A percentile compares a stretch with the other conserved stretches of the same genome.
Conservation (phyloP, 1,284 basidiomycete species). For the Bjerkandera adusta region DNA sequence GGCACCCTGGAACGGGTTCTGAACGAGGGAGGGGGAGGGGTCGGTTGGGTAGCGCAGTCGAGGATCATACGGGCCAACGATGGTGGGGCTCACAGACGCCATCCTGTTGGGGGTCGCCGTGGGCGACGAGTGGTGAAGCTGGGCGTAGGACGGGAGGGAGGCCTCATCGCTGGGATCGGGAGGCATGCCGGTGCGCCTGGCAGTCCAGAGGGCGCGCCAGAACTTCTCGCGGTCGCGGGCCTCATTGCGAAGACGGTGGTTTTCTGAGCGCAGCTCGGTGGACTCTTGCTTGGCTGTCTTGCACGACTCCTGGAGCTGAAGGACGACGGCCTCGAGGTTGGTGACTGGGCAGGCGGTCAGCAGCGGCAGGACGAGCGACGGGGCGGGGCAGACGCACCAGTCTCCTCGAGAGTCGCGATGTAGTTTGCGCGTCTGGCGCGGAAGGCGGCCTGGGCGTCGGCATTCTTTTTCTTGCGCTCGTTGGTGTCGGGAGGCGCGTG, state of each 20-base stretch:
- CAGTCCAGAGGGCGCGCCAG: constrained; percentile 63
- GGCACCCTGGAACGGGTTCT: constrained; percentile 33
- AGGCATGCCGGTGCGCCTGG: constrained; percentile 50
- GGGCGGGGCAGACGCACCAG: constrained; percentile 48
- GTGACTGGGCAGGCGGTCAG: constrained; percentile 48
- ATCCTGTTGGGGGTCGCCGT: constrained; percentile 21
- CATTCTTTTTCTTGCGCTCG: constrained; percentile 82
- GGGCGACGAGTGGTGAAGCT: constrained; percentile 31
- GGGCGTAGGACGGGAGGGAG: constrained; percentile 44
- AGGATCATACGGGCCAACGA: constrained; percentile 27
- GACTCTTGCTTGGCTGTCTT: constrained; percentile 61
- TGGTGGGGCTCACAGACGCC: constrained; percentile 18
- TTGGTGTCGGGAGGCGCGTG: constrained; percentile 54
- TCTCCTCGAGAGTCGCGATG: constrained; percentile 84
- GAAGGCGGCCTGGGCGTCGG: constrained; percentile 75
- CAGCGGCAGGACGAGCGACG: constrained; percentile 20
- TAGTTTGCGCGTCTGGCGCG: constrained; percentile 75
- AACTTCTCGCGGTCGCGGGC: constrained; percentile 68
- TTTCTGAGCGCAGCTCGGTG: constrained; percentile 60
- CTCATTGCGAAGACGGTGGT: constrained; percentile 58
- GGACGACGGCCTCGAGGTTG: constrained; percentile 75
- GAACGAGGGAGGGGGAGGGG: constrained; percentile 32
- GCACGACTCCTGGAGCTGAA: constrained; percentile 78
- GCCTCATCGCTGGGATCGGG: constrained; percentile 51
- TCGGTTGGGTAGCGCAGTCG: constrained; percentile 45